Evolutionary conservation across 225 moss, liverwort and hornwort genomes (phyloP).

Genomic region (Pseudoscleropodium purum): DNA sequence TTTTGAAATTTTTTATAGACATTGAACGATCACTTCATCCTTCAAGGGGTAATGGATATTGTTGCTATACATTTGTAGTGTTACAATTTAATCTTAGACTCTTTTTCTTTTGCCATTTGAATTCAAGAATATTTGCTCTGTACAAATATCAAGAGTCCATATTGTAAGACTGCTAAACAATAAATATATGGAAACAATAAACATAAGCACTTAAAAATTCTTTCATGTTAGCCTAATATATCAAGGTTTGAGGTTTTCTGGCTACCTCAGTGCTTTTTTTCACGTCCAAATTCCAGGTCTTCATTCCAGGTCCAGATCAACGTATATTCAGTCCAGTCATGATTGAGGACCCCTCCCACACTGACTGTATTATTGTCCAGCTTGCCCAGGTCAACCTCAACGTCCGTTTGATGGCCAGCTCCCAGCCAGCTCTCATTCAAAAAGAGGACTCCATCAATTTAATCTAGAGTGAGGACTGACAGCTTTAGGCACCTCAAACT

Average conservation of each 20-base stretch:
- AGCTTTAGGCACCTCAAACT: not conserved
- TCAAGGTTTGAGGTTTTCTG: not conserved
- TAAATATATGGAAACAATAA: no score
- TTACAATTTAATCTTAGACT: not conserved
- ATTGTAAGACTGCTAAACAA: not conserved
- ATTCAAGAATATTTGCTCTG: no score
- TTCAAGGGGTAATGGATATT: not conserved
- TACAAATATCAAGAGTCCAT: not conserved
- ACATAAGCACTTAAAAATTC: no score
- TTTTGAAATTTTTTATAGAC: no score
- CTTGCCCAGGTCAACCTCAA: not conserved
- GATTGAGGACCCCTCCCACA: not conserved
- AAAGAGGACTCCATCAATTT: not conserved
- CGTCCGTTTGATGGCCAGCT: not conserved
- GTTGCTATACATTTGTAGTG: not conserved
- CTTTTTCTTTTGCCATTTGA: no score
- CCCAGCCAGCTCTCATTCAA: not conserved
- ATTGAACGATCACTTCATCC: not conserved
- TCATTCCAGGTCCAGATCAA: not conserved
- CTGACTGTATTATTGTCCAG: not conserved
- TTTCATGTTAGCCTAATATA: not conserved
- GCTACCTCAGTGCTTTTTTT: no score
- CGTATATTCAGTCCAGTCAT: not conserved
- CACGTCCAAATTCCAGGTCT: not conserved
- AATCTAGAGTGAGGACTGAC: not conserved